A percentile compares a stretch with the other conserved stretches of the same genome.
Evolutionary conservation across 2,329 filamentous ascomycete species (phyloP).

Genomic region (Periconia sp.): DNA sequence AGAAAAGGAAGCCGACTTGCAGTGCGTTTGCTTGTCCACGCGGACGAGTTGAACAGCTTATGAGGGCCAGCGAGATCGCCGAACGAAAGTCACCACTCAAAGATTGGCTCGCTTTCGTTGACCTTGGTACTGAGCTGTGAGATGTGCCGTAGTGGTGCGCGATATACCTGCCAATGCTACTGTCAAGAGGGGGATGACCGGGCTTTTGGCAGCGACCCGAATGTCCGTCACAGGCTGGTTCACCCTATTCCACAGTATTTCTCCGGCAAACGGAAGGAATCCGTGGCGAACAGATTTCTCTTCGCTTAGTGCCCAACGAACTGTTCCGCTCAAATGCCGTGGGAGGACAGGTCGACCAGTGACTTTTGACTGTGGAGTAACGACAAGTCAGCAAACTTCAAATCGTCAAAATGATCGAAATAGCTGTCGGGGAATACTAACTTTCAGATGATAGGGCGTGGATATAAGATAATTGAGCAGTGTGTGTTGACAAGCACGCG

Average conservation of each 20-base stretch:
- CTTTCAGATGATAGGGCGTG: no score
- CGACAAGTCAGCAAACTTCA: slow-evolving; percentile 26
- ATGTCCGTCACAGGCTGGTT: slow-evolving; percentile 17
- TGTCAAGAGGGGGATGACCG: no score
- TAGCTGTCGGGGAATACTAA: no score
- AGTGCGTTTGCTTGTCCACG: slow-evolving; percentile 41
- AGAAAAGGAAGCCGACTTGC: slow-evolving; percentile 22
- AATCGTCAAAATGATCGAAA: no score
- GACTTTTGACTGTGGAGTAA: slow-evolving; percentile 15
- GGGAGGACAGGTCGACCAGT: slow-evolving; percentile 19
- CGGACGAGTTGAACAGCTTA: slow-evolving; percentile 31
- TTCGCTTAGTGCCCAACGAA: slow-evolving; percentile 32
- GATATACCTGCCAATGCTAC: no score
- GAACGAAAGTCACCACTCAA: no score
- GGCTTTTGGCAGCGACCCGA: slow-evolving; percentile 9
- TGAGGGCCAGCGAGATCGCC: slow-evolving; percentile 25
- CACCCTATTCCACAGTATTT: slow-evolving; percentile 16
- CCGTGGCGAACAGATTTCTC: slow-evolving; percentile 24
- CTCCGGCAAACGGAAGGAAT: slow-evolving; percentile 30
- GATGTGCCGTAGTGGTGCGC: no score
- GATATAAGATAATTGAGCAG: no score
- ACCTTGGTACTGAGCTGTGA: no score
- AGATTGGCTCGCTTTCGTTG: no score
- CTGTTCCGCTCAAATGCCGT: slow-evolving; percentile 23
- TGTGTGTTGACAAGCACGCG: background rate